Conservation (phyloP, 371 early-diverging fungal species). For the Actinomortierella ambigua region DNA sequence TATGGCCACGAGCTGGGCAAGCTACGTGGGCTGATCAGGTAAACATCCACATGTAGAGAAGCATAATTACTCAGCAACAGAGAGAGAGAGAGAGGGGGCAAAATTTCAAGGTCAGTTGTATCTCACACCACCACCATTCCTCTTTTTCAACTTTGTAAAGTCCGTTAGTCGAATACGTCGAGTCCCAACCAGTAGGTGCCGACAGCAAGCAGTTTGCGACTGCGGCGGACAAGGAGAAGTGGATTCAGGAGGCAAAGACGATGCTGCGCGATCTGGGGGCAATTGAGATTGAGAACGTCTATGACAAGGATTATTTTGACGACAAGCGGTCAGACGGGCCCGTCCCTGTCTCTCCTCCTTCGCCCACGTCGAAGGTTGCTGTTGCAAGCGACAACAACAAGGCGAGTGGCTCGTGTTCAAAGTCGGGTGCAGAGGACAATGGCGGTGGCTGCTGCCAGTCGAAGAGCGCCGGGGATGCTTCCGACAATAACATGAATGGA, state of each 20-base stretch:
- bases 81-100: background rate
- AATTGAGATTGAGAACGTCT: conserved; percentile 35
- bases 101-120: background rate
- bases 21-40: conserved; percentile 45
- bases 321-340: conserved; percentile 3
- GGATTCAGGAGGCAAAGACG: conserved; percentile 20
- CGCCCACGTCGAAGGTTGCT: background rate
- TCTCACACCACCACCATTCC: background rate
- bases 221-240: background rate
- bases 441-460: conserved; percentile 26
- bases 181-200: background rate
- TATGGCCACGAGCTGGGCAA: conserved; percentile 37
- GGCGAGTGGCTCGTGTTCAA: background rate
- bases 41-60: background rate
- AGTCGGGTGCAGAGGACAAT: conserved; percentile 11
- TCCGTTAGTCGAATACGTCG: background rate
- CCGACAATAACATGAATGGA: too few relatives aligned
- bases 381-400: background rate
- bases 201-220: background rate
- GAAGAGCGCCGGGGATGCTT: background rate
- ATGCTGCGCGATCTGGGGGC: conserved; percentile 27
- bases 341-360: background rate
- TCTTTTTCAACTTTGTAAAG: background rate
- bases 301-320: conserved; percentile 45
- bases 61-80: conserved; percentile 7